Evolutionary conservation across 2,329 filamentous ascomycete species (phyloP).

Genomic region (Verticillium zaregamsianum): DNA sequence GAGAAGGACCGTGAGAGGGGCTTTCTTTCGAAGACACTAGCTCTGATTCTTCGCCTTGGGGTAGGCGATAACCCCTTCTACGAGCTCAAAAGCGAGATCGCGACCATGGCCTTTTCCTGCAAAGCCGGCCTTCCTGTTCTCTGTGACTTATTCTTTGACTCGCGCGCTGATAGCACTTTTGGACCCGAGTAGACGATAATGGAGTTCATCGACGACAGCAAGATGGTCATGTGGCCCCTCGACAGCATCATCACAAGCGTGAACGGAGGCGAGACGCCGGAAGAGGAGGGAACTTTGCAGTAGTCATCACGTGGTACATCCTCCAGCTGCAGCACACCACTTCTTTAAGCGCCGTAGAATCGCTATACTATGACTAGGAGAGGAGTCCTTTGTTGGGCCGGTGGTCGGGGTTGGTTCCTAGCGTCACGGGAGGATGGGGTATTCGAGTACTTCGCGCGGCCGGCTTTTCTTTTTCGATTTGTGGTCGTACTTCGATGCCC

Average conservation of each 20-base stretch:
- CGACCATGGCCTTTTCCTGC: constrained; percentile 7
- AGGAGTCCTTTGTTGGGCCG: constrained; percentile 2
- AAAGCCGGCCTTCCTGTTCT: constrained; percentile 2
- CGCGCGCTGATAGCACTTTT: constrained; percentile 6
- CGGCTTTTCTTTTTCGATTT: neutral
- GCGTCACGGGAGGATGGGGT: neutral
- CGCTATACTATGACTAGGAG: constrained; percentile 7
- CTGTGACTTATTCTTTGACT: constrained; percentile 7
- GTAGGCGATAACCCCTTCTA: constrained; percentile 4
- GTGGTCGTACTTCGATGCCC: neutral
- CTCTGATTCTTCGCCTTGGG: constrained; percentile 1
- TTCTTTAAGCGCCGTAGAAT: constrained; percentile 2
- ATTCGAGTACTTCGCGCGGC: neutral
- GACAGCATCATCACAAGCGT: neutral
- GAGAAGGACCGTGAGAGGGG: too few relatives aligned
- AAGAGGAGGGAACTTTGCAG: neutral
- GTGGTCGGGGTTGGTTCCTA: neutral
- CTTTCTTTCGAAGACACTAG: too few relatives aligned
- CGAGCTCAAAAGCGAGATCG: constrained; percentile 10
- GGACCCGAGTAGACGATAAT: constrained; percentile 12
- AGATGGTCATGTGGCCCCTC: neutral
- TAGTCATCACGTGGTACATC: neutral
- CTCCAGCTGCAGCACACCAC: neutral
- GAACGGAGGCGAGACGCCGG: neutral
- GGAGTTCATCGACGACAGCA: constrained; percentile 2